Percentiles rank a stretch among this genome's conserved stretches.
Conservation (phyloP, 139 green algal genomes). For the Chlamydomonas schloesseri region DNA sequence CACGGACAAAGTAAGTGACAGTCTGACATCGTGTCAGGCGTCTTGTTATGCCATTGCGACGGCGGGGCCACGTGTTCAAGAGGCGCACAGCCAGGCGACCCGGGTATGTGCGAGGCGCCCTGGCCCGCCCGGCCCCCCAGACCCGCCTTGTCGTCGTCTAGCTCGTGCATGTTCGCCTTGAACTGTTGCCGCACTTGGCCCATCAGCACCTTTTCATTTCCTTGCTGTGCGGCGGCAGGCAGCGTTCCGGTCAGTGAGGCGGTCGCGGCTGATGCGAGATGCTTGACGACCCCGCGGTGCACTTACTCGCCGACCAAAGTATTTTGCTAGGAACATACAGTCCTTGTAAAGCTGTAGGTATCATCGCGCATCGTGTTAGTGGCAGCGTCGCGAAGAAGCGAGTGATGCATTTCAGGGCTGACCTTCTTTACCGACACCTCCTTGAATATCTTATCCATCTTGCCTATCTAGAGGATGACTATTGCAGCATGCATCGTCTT, state of each 20-base stretch:
- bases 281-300: too few species aligned
- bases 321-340: slow-evolving; percentile 64
- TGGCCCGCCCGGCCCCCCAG: neutral
- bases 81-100: neutral
- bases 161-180: slow-evolving; percentile 64
- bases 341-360: slow-evolving; percentile 69
- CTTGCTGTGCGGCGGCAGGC: slow-evolving; percentile 57
- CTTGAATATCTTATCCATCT: slow-evolving; percentile 68
- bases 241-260: too few species aligned
- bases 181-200: slow-evolving; percentile 63
- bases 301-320: slow-evolving; percentile 63
- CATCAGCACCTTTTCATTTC: slow-evolving; percentile 55
- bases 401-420: neutral
- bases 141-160: slow-evolving; percentile 62
- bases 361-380: neutral
- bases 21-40: too few species aligned
- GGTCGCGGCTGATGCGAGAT: too few species aligned
- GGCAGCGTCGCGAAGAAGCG: neutral
- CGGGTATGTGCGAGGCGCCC: too few species aligned
- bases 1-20: too few species aligned
- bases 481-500: too few species aligned
- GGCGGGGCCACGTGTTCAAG: too few species aligned
- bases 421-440: slow-evolving; percentile 70
- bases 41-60: too few species aligned
- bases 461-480: neutral